These are phyloP conservation scores for Neocucurbitaria cava DNA, from an alignment of 2,329 filamentous ascomycete species.

Conservation along the genomic window DNA sequence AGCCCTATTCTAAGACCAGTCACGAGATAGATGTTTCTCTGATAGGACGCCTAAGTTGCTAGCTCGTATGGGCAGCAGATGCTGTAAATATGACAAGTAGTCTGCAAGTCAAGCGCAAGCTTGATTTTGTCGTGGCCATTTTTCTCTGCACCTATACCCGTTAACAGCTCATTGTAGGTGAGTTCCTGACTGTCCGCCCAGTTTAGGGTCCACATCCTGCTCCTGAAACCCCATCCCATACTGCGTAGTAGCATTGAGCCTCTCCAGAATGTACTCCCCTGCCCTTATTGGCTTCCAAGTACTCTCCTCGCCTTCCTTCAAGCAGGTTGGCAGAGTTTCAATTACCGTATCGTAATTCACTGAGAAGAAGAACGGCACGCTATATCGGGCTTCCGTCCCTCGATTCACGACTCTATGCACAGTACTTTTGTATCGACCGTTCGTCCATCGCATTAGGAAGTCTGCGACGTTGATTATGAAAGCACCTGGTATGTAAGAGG, in stretches of 20 bases:
- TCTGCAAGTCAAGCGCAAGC: too few species aligned
- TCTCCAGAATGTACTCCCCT: slow-evolving; percentile 51
- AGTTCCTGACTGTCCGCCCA: too few species aligned
- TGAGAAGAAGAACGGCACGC: slow-evolving; percentile 58
- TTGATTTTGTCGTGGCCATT: too few species aligned
- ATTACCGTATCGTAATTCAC: slow-evolving; percentile 51
- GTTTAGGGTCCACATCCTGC: too few species aligned
- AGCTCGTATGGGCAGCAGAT: too few species aligned
- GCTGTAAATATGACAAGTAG: too few species aligned
- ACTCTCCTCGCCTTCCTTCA: slow-evolving; percentile 39
- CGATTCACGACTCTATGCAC: slow-evolving; percentile 58
- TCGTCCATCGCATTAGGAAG: slow-evolving; percentile 60
- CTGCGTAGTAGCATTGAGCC: slow-evolving; percentile 43
- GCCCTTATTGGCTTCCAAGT: slow-evolving; percentile 47
- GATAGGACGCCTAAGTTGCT: too few species aligned
- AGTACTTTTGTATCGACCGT: slow-evolving; percentile 58
- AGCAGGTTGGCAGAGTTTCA: slow-evolving; percentile 49
- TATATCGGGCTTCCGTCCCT: slow-evolving; percentile 49
- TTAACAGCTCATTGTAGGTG: too few species aligned
- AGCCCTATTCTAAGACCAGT: too few species aligned
- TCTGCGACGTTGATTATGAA: slow-evolving; percentile 63
- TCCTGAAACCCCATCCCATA: slow-evolving; percentile 36
- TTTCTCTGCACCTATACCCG: too few species aligned
- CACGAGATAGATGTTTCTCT: too few species aligned
- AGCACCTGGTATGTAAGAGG: slow-evolving; percentile 50